Evolutionary conservation across 2,329 filamentous ascomycete genomes (phyloP), one percentile per base, ranked within the genome.

Genomic region (Colletotrichum sojae): DNA sequence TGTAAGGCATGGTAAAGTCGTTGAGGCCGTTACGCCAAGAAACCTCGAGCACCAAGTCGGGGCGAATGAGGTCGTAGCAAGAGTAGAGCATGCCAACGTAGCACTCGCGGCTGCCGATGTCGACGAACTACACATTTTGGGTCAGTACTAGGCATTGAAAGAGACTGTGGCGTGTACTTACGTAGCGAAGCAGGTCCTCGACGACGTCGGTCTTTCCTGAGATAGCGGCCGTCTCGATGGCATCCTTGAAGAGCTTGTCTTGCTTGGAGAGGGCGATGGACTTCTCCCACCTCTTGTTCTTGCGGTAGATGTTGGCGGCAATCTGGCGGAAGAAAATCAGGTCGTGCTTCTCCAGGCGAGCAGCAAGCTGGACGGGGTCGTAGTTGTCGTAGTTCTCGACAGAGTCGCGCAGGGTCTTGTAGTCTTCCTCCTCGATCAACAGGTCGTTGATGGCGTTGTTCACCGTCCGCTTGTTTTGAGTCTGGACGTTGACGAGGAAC

Each of bases 231-330:
- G 96, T 99, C 87, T 99, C 96, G 72, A 99, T 98, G 27, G 97
- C 96, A 83, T 99, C 96, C 87, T 98, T 98, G 91, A 96, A 99
- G 16, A 99, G 87, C 89, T 98, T 98, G 86, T 99, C 96, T 81
- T 99, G 95, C 88, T 99, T 99, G 16, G 95, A 98, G 54, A 99
- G 86, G 40, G 94, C 90, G 81, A 99, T 99, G 4, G 95, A 98
- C 85, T 98, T 98, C 85, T 98, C 95, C 97, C 97, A 99, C 72
- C 96, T 90, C 92, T 98, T 98, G 87, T 97, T 98, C 89, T 98
- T 99, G 81, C 97, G 94, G 86, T 98, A 99, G 82, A 99, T 99
- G 83, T 88, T 97, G 73, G 97, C 94, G 5, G 96, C 96, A 77
- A 99, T 97, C 83, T 99, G 96, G 78, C 96, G 92, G 92, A 99